Conservation (phyloP, 2,329 filamentous ascomycete genomes). For the Penicillium sp. region DNA sequence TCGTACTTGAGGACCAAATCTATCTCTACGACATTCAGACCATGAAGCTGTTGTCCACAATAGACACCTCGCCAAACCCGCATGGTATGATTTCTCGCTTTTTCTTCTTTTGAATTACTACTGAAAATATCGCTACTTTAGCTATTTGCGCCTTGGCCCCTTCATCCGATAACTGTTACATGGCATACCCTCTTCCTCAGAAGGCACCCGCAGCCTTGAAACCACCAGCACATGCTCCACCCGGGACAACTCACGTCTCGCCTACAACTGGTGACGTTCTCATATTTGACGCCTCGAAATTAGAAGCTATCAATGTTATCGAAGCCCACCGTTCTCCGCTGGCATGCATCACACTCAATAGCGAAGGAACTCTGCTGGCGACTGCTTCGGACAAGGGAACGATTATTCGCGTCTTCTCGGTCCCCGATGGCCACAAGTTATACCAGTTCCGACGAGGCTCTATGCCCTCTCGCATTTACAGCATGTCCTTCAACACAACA, state of each 20-base stretch:
- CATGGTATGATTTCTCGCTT: constrained; percentile 55
- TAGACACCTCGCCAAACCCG: constrained; percentile 91
- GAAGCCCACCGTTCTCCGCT: constrained; percentile 92
- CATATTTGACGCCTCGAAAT: constrained; percentile 84
- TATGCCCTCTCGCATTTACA: constrained; percentile 93
- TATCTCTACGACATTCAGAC: constrained; percentile 99
- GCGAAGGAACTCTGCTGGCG: constrained; percentile 85
- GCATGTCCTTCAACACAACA: constrained; percentile 97
- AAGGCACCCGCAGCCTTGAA: constrained; percentile 59
- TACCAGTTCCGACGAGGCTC: constrained; percentile 96
- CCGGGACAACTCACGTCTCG: constrained; percentile 71
- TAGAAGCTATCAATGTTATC: constrained; percentile 93
- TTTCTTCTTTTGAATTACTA: background rate
- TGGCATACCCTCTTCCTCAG: constrained; percentile 86
- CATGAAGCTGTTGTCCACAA: constrained; percentile 92
- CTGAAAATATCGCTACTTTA: constrained; percentile 30
- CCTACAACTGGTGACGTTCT: constrained; percentile 90
- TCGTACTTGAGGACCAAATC: constrained; percentile 93
- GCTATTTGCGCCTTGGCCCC: constrained; percentile 92
- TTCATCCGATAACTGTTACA: constrained; percentile 92
- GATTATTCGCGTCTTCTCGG: constrained; percentile 92
- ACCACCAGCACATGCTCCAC: constrained; percentile 81
- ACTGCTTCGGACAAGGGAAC: constrained; percentile 98
- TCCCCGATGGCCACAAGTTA: constrained; percentile 87
- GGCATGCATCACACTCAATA: constrained; percentile 89